phyloP scores from a whole-genome alignment of 1,284 basidiomycete genomes.

The Xerocomus nothofagi region DNA sequence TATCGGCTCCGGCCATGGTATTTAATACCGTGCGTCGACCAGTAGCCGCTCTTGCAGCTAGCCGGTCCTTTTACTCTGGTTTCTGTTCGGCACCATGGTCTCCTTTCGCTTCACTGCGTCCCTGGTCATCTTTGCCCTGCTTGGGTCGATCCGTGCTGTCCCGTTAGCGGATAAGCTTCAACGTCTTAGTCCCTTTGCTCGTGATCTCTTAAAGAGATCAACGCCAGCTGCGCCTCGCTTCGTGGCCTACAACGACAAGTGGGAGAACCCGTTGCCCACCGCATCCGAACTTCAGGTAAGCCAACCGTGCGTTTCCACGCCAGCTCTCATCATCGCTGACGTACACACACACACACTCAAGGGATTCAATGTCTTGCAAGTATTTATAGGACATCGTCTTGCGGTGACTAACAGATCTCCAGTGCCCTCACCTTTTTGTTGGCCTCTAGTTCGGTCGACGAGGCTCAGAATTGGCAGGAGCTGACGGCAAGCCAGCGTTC shows the following conservation, averaged over 20 bases:
- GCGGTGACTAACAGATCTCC: neutral
- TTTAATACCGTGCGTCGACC: constrained; percentile 15
- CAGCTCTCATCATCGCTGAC: neutral
- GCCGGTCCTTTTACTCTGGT: neutral
- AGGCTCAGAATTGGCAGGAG: constrained; percentile 42
- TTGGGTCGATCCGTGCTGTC: constrained; percentile 11
- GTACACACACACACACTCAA: constrained; percentile 10
- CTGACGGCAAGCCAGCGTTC: constrained; percentile 35
- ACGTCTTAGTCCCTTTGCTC: constrained; percentile 29
- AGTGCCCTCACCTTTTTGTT: constrained; percentile 49
- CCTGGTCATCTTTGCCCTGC: constrained; percentile 7
- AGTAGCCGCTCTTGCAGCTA: neutral
- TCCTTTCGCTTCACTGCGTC: constrained; percentile 9
- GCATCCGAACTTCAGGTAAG: constrained; percentile 40
- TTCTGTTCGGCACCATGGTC: constrained; percentile 15
- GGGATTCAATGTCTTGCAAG: constrained; percentile 52
- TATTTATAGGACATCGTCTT: neutral
- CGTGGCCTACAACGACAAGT: constrained; percentile 45
- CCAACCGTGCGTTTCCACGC: neutral
- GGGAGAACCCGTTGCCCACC: constrained; percentile 41
- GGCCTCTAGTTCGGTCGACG: constrained; percentile 42
- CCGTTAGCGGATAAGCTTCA: constrained; percentile 22
- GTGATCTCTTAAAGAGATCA: constrained; percentile 41
- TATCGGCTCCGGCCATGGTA: constrained; percentile 8
- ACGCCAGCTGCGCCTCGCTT: constrained; percentile 39